These are phyloP conservation scores for Phaffomyces antillensis DNA, from an alignment of 805 yeast genomes.

Conservation along the genomic window DNA sequence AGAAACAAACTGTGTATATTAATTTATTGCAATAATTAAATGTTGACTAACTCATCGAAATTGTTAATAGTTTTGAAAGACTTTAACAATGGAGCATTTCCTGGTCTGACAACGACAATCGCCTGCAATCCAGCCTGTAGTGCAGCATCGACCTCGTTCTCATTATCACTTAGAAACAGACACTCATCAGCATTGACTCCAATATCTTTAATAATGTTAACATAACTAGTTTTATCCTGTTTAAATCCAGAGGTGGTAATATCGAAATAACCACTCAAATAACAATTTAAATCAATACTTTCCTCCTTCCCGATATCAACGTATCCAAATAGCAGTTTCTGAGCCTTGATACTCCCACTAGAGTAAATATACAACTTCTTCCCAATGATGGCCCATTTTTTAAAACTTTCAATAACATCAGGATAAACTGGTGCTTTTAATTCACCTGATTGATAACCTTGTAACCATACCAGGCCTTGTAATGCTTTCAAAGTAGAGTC, in stretches of 20 bases:
- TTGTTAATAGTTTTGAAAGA: constrained; percentile 22
- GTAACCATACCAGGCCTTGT: constrained; percentile 79
- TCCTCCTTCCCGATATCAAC: constrained; percentile 35
- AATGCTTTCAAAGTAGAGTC: constrained; percentile 69
- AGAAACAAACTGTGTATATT: background rate
- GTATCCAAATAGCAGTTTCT: constrained; percentile 64
- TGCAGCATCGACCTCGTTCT: constrained; percentile 73
- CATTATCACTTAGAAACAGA: constrained; percentile 76
- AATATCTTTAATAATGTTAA: constrained; percentile 41
- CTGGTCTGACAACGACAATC: constrained; percentile 61
- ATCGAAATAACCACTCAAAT: constrained; percentile 68
- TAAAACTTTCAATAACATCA: constrained; percentile 61
- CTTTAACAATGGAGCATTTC: constrained; percentile 47
- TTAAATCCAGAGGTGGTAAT: constrained; percentile 80
- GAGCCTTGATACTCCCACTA: constrained; percentile 86
- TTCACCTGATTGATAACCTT: constrained; percentile 72
- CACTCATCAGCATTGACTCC: constrained; percentile 28
- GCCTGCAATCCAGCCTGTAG: constrained; percentile 52
- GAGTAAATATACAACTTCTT: constrained; percentile 65
- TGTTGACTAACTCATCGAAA: constrained; percentile 24
- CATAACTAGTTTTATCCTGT: constrained; percentile 48
- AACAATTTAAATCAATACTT: constrained; percentile 43
- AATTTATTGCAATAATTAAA: background rate
- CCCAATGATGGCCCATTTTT: constrained; percentile 28
- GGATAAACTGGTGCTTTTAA: constrained; percentile 68